Base-by-base conservation (phyloP, 306 rosid genomes). In the Medicago arabica region DNA sequence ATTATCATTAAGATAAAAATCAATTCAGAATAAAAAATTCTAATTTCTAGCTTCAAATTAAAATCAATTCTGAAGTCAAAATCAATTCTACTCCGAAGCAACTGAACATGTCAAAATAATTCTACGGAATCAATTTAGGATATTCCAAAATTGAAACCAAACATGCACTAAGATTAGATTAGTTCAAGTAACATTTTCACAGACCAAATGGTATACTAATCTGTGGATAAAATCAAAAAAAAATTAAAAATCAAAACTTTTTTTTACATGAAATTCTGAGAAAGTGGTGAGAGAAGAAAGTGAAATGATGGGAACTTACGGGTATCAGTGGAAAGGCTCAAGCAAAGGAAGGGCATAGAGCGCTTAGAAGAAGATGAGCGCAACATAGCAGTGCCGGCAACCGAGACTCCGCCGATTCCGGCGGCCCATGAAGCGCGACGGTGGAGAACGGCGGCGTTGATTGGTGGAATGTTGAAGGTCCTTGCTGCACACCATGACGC, bases 401-500 rank as follows among this genome's bases (percentile, higher is more conserved):
- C 80, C 9, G 96, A 80, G 38, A 68, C 89, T 38, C 87, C 86
- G 18, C 96, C 97, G 1, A 83, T 71, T 28, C 92, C 86, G 76
- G 82, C 84, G 9, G 25, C 67, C 88, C 13, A 88, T 1, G 91
- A 87, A 55, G 83, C 85, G 13, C 88, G 67, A 28, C 65, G 51
- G 68, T 88, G 75, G 43, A 86, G 60, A 4, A 80, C 85, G 59
- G 39, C 77, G 62, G 70, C 31, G 55, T 85, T 89, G 51, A 85
- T 65, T 47, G 93, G 75, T 86, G 93, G 92, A 67, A 84, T 14
- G 41, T 88, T 74, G 73, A 90, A 79, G 55, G 82, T 76, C 81
- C 86, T 83, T 8, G 87, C 87, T 54, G 90, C 93, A 78, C 71
- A 86, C 91, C 92, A 91, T 21, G 94, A 88, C 18, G 93, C 95